Percentiles rank a stretch among this genome's conserved stretches.
phyloP scores from a whole-genome alignment of 768 basidiomycete species.

The Jaapia argillacea region DNA sequence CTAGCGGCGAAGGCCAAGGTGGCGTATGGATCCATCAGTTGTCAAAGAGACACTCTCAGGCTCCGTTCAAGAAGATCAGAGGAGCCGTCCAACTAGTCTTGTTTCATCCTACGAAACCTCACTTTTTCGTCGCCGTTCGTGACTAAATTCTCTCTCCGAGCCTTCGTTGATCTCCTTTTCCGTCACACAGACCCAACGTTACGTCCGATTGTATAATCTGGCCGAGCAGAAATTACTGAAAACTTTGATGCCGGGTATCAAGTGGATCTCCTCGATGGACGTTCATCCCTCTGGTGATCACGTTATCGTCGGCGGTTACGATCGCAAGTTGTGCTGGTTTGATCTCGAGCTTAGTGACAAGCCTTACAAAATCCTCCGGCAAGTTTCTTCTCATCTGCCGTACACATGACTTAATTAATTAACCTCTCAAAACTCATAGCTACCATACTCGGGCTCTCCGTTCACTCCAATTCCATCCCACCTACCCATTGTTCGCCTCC shows the following conservation, averaged over 20 bases:
- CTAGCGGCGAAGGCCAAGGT: slow-evolving; percentile 60
- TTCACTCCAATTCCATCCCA: slow-evolving; percentile 86
- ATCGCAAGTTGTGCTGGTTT: slow-evolving; percentile 97
- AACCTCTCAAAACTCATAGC: slow-evolving; percentile 27
- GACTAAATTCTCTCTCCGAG: slow-evolving; percentile 1
- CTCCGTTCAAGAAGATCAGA: slow-evolving; percentile 94
- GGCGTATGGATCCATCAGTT: slow-evolving; percentile 95
- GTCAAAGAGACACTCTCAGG: slow-evolving; percentile 89
- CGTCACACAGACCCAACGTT: slow-evolving; percentile 76
- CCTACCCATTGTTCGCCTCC: slow-evolving; percentile 92
- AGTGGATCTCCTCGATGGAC: slow-evolving; percentile 97
- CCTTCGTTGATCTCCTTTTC: neutral
- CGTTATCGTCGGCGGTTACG: slow-evolving; percentile 94
- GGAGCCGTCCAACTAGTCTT: slow-evolving; percentile 83
- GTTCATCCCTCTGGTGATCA: slow-evolving; percentile 95
- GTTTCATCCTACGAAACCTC: slow-evolving; percentile 91
- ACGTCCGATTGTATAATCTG: slow-evolving; percentile 91
- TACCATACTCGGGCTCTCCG: slow-evolving; percentile 94
- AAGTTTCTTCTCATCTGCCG: slow-evolving; percentile 13
- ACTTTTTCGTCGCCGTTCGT: slow-evolving; percentile 96
- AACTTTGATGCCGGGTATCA: slow-evolving; percentile 90
- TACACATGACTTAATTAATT: neutral
- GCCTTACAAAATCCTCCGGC: slow-evolving; percentile 95
- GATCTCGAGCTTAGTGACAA: slow-evolving; percentile 94
- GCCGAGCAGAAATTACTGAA: slow-evolving; percentile 89